Conservation (phyloP, 1,139 yeast species). For the Taiozyma onychis region DNA sequence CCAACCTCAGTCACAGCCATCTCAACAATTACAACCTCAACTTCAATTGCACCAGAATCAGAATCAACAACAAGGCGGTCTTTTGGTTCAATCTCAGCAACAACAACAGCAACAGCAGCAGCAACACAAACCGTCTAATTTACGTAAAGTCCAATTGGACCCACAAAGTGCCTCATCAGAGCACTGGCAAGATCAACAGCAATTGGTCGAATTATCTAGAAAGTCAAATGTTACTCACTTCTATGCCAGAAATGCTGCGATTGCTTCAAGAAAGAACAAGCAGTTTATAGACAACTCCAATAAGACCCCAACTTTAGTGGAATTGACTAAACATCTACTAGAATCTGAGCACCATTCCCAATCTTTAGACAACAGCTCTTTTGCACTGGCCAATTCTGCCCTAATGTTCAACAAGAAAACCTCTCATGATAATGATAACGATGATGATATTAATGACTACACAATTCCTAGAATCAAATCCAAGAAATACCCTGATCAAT, state of each 20-base stretch:
- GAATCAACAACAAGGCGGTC: slow-evolving; percentile 22
- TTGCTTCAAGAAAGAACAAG: slow-evolving; percentile 58
- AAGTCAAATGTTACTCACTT: slow-evolving; percentile 72
- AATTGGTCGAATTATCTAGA: slow-evolving; percentile 73
- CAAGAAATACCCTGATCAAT: slow-evolving; percentile 54
- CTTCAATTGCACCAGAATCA: slow-evolving; percentile 27
- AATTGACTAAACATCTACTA: slow-evolving; percentile 48
- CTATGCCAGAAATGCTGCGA: slow-evolving; percentile 90
- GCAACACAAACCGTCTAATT: slow-evolving; percentile 24
- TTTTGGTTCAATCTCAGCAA: slow-evolving; percentile 20
- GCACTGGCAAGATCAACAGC: slow-evolving; percentile 87
- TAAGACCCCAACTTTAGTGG: slow-evolving; percentile 44
- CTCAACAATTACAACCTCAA: slow-evolving; percentile 23
- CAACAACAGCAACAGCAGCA: slow-evolving; percentile 19
- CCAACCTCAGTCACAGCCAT: slow-evolving; percentile 26
- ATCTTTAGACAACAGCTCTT: slow-evolving; percentile 18
- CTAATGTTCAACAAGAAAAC: slow-evolving; percentile 60
- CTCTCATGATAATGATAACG: slow-evolving; percentile 33
- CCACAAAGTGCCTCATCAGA: slow-evolving; percentile 40
- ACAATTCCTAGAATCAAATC: slow-evolving; percentile 74
- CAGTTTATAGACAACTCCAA: slow-evolving; percentile 23
- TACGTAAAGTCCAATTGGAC: slow-evolving; percentile 42
- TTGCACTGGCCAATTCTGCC: slow-evolving; percentile 28
- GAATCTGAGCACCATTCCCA: slow-evolving; percentile 37
- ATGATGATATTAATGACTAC: slow-evolving; percentile 65